Evolutionary conservation across 306 rosid species (phyloP), one percentile per base, ranked within the genome.

Genomic region (Herpetospermum pedunculosum): DNA sequence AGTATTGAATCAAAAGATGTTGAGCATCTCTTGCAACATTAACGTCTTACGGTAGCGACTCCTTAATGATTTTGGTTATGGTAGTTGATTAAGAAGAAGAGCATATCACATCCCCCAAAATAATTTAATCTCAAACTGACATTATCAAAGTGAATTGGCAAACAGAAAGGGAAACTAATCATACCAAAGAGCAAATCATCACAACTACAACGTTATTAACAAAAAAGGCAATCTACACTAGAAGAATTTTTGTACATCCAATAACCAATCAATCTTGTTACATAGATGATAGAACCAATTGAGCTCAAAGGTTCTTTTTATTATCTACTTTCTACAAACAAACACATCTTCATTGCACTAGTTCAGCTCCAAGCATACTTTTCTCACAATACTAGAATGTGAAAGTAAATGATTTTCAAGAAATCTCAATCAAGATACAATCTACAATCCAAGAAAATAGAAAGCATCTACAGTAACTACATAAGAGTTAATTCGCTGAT

Each of bases 11-110:
- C 84, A 93, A 80, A 77, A 93, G 85, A 81, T 93, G 96, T 65
- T 93, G 92, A 70, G 97, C 92, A 64, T 88, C 98, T 83, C 96
- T 85, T 30, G 98, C 94, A 47, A 93, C 96, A 0, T 97, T 93
- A 23, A 93, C 92, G 53, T 93, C 98, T 1, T 93, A 93, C 10
- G 94, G 96, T 49, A 91, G 76, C 96, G 87, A 89, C 85, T 93
- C 94, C 79, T 91, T 91, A 69, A 91, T 91, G 53, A 93, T 91
- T 83, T 94, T 94, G 4, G 96, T 94, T 97, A 91, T 91, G 50
- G 97, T 94, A 21, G 97, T 97, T 94, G 96, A 59, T 72, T 28
- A 82, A 72, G 5, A 82, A 81, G 65, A 58, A 28, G 67, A 49
- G 40, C 54, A 77, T 41, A 25, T 73, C 37, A 65, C 73, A 59